Conservation (phyloP, 345 rosid species). For the Geranium rotundifolium region DNA sequence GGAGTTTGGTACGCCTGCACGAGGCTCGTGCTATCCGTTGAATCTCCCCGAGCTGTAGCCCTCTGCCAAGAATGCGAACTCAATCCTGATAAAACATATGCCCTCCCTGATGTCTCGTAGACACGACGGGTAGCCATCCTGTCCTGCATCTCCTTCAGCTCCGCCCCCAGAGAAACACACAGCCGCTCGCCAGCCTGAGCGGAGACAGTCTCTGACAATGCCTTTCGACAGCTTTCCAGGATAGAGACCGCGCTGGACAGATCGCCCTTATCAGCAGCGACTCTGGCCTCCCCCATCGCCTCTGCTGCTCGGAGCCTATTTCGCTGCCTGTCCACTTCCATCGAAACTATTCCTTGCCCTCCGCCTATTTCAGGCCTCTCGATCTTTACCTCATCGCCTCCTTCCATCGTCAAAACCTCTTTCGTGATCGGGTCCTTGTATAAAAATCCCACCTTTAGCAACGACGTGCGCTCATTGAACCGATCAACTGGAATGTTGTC, state of each 20-base stretch:
- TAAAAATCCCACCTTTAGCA: slow-evolving; percentile 53
- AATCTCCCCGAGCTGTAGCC: slow-evolving; percentile 89
- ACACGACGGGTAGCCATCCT: slow-evolving; percentile 78
- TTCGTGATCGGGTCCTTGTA: slow-evolving; percentile 61
- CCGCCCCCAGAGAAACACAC: slow-evolving; percentile 60
- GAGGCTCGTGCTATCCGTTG: slow-evolving; percentile 53
- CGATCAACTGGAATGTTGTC: slow-evolving; percentile 38
- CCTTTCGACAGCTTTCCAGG: slow-evolving; percentile 50
- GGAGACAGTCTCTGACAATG: slow-evolving; percentile 44
- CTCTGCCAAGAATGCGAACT: slow-evolving; percentile 99
- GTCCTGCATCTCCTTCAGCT: slow-evolving; percentile 86
- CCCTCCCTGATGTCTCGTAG: slow-evolving; percentile 82
- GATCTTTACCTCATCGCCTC: slow-evolving; percentile 40
- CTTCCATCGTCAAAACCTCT: slow-evolving; percentile 31
- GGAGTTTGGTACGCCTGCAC: slow-evolving; percentile 86
- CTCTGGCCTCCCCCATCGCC: slow-evolving; percentile 76
- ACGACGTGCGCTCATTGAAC: slow-evolving; percentile 32
- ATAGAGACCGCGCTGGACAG: slow-evolving; percentile 58
- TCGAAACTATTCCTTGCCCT: slow-evolving; percentile 37
- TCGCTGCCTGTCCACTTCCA: slow-evolving; percentile 84
- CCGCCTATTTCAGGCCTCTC: slow-evolving; percentile 32
- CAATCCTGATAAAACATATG: slow-evolving; percentile 80
- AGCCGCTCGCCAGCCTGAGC: slow-evolving; percentile 52
- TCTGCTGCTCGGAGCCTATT: slow-evolving; percentile 85
- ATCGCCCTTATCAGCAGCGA: slow-evolving; percentile 64